Evolutionary conservation across 306 rosid species (phyloP).

Genomic region (Begonia fuchsioides): DNA sequence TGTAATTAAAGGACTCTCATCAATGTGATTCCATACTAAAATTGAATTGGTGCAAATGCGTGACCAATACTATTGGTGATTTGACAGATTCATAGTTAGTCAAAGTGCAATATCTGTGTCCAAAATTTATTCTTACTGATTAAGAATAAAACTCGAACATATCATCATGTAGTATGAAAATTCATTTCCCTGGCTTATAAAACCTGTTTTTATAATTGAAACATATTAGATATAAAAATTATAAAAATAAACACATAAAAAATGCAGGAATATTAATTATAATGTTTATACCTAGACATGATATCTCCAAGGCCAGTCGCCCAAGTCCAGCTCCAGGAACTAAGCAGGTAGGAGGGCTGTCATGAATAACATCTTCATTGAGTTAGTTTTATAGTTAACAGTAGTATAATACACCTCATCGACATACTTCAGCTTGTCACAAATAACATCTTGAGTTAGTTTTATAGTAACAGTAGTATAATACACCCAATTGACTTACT

Average conservation of each 20-base stretch:
- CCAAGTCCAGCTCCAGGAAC: constrained; percentile 99
- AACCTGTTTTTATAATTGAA: constrained; percentile 44
- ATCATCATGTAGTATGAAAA: constrained; percentile 99
- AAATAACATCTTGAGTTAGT: constrained; percentile 12
- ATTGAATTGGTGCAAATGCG: constrained; percentile 3
- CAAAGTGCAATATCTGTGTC: constrained; percentile 6
- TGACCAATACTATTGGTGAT: background rate
- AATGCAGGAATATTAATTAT: background rate
- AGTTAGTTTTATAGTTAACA: constrained; percentile 1
- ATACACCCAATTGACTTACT: constrained; percentile 26
- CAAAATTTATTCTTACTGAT: constrained; percentile 46
- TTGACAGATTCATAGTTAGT: background rate
- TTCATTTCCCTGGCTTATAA: constrained; percentile 91
- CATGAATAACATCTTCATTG: constrained; percentile 15
- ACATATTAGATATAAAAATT: constrained; percentile 7
- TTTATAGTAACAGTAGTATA: background rate
- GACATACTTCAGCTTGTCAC: constrained; percentile 37
- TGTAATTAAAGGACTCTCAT: constrained; percentile 22
- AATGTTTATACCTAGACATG: constrained; percentile 51
- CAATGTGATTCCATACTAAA: constrained; percentile 2
- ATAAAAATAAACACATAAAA: constrained; percentile 1
- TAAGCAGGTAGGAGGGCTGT: constrained; percentile 94
- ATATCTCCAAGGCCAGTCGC: constrained; percentile 85
- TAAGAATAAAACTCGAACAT: constrained; percentile 95
- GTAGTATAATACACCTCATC: background rate